Evolutionary conservation across 2,329 filamentous ascomycete species (phyloP), one percentile per base, ranked within the genome.

Genomic region (Colletotrichum sp.): DNA sequence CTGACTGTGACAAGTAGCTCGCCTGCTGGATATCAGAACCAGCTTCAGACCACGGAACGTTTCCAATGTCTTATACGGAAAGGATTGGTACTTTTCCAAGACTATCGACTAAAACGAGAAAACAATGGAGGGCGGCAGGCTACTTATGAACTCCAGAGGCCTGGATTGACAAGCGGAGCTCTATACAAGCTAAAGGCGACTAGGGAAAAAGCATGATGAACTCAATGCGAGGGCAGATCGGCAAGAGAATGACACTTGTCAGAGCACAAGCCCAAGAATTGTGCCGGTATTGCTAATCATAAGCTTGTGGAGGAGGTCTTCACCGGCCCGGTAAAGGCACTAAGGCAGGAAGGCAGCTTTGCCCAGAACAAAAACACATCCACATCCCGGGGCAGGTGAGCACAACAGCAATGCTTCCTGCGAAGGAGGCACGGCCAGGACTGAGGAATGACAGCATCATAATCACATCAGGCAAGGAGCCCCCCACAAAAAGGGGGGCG

Each of bases 111-210:
- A 28, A 15, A 61, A n/a, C 30, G 26, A 36, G 13, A 2, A 8
- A 18, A 48, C 21, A 30, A 30, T 10, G 30, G 43, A 75, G 56
- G 64, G 38, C 9, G 30, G 52, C 7, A 62, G 56, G 18, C 70
- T 60, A 73, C 73, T 75, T 73, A 75, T 66, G 38, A 13, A 21
- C 62, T 48, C 62, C 68, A 34, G 72, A 72, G 18, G 8, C 16
- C 18, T 48, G 62, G 38, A n/a, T 52, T 64, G 56, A 64, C 73
- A 21, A 56, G 28, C 43, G 64, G 43, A 68, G 24, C 32, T 75
- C 21, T 16, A 26, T 24, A 64, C 30, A 66, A 64, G 32, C 56
- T 48, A 73, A 18, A 56, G 21, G 12, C 6, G 68, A 58, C 28
- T 21, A 15, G 68, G 32, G 62, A 12, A 30, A 18, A 56, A 16